phyloP scores from a whole-genome alignment of 1,139 yeast species.

The Yamadazyma blattariae region DNA sequence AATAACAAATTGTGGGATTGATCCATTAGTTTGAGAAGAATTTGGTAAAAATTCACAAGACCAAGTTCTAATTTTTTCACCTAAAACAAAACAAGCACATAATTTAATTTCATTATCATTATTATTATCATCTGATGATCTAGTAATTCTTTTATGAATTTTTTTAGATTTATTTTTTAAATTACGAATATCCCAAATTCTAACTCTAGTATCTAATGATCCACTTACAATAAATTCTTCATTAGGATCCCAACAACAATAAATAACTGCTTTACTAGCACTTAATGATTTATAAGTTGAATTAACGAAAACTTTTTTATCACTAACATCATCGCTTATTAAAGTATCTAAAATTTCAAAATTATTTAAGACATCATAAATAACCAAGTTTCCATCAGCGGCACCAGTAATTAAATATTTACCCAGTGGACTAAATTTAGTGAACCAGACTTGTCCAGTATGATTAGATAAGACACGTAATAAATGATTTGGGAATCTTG shows the following conservation, averaged over 20 bases:
- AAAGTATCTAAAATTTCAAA: conserved; percentile 44
- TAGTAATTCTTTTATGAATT: conserved; percentile 22
- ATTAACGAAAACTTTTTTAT: conserved; percentile 27
- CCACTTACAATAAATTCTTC: conserved; percentile 67
- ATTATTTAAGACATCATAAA: conserved; percentile 62
- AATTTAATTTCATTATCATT: conserved; percentile 18
- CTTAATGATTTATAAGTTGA: conserved; percentile 23
- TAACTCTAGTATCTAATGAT: conserved; percentile 62
- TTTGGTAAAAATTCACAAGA: conserved; percentile 73
- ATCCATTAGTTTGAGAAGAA: not conserved
- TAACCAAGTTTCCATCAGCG: conserved; percentile 59
- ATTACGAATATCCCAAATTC: conserved; percentile 62
- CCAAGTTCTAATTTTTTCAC: conserved; percentile 48
- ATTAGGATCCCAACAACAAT: conserved; percentile 71
- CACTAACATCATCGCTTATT: conserved; percentile 30
- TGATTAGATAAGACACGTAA: conserved; percentile 48
- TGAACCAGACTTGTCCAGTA: conserved; percentile 80
- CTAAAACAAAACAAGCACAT: conserved; percentile 37
- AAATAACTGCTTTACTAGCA: conserved; percentile 56
- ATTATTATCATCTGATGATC: conserved; percentile 15
- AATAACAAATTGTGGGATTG: conserved; percentile 56
- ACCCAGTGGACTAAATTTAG: conserved; percentile 78
- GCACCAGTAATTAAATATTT: conserved; percentile 73
- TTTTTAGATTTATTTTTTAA: conserved; percentile 20
- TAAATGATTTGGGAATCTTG: conserved; percentile 46